A percentile compares a stretch with the other conserved stretches of the same genome.
Evolutionary conservation across 345 rosid species (phyloP).

Genomic region (Diplotaxis tenuifolia): DNA sequence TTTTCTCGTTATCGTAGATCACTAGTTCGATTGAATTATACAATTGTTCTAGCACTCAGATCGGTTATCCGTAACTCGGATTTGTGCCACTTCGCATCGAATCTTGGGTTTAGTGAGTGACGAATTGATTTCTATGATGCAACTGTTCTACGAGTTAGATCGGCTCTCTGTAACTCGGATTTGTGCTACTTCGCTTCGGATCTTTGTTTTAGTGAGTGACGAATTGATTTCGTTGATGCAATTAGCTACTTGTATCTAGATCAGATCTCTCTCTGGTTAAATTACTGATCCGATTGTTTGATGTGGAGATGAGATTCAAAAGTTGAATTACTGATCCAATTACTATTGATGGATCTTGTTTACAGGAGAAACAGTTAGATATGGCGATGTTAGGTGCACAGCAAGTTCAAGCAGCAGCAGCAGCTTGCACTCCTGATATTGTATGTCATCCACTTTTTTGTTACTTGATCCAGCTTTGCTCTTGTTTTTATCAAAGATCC

Average conservation of each 20-base stretch:
- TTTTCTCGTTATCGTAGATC: neutral
- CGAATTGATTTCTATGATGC: too few species aligned
- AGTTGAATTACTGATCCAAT: neutral
- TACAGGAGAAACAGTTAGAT: slow-evolving; percentile 20
- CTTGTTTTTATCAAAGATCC: too few species aligned
- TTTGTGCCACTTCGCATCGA: slow-evolving; percentile 15
- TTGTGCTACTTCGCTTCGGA: neutral
- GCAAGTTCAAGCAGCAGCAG: slow-evolving; percentile 47
- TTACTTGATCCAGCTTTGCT: too few species aligned
- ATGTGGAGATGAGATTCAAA: too few species aligned
- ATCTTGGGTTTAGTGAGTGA: too few species aligned
- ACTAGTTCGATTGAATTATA: slow-evolving; percentile 5
- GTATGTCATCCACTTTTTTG: slow-evolving; percentile 34
- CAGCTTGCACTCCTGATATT: slow-evolving; percentile 45
- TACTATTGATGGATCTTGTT: slow-evolving; percentile 20
- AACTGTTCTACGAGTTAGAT: too few species aligned
- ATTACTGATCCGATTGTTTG: too few species aligned
- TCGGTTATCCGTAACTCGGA: slow-evolving; percentile 27
- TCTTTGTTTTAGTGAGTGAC: neutral
- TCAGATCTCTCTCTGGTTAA: too few species aligned
- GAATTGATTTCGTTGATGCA: neutral
- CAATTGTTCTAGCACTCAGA: slow-evolving; percentile 7
- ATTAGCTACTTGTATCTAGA: slow-evolving; percentile 4
- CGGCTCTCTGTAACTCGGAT: too few species aligned
- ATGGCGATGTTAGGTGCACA: slow-evolving; percentile 56